Evolutionary conservation across 768 basidiomycete genomes (phyloP), one percentile per base, ranked within the genome.

Genomic region (Trametes elegans): DNA sequence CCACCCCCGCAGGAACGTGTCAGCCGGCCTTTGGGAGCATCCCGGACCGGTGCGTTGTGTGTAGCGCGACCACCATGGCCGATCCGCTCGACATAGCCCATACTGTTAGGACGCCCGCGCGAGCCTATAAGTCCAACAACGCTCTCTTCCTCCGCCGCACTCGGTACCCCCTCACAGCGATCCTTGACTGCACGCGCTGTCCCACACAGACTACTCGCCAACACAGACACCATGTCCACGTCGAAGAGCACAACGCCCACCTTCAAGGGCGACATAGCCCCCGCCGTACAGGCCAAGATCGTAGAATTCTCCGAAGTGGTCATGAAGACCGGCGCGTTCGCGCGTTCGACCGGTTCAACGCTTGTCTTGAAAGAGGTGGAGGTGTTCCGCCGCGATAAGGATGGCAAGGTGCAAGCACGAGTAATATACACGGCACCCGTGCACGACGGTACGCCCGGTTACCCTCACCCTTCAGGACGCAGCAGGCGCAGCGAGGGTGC

Each of bases 381-480:
- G 14, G 36, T 55, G 46, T 59, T 47, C 40, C 28, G 26, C 13
- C 44, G 61, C n/a, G 39, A 29, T 16, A 55, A 46, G 46, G 61
- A 62, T 50, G 57, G 57, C 36, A 59, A 56, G 51, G 26, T 14
- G 29, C 61, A 62, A 3, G 54, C 50, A 21, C 49, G 54, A 16
- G 23, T 58, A 29, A 49, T 51, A 31, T 58, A 55, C 45, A 47
- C 58, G 51, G 26, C 48, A 3, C 36, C 39, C 4, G 61, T 62
- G 8, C 44, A 43, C 23, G 31, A 40, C 44, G 57, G 61, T 57
- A 39, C 18, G 56, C 24, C 13, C 16, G 2, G n/a, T n/a, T n/a
- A 18, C 49, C 29, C 3, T 21, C 14, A 6, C 16, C 21, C 34
- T 16, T 19, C 16, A n/a, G n/a, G n/a, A n/a, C n/a, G n/a, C n/a